Base-by-base conservation (phyloP, 148 eudicot genomes). In the Pouteria glomerata region DNA sequence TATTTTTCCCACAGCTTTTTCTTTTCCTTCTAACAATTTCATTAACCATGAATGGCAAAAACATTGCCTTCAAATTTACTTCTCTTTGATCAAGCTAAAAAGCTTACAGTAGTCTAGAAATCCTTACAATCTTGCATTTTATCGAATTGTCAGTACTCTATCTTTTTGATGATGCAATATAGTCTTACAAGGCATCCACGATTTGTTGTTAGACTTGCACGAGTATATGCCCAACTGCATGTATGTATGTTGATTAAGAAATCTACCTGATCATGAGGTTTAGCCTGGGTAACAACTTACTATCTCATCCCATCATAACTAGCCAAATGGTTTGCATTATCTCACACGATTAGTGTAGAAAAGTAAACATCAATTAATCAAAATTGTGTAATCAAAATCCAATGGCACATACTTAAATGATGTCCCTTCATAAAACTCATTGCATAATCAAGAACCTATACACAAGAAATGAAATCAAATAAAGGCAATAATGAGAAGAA, bases 221-320 rank as follows among this genome's bases (percentile, higher is more conserved):
- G n/a, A 1, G 35, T 34, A 1, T 3, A 69, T 19, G 30, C 24
- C 11, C 7, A 66, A 63, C 6, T n/a, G 21, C 1, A 26, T 44
- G 27, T 53, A 24, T 35, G 34, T 19, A 26, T 12, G 1, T 8
- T 35, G 29, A 8, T 0, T 7, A 19, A 29, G 13, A 3, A 15
- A 23, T 1, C 34, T 74, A 80, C 84, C 66, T 91, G 97, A 30
- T 91, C 89, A 55, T 91, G 95, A 11, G 97, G 97, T 29, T 91
- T 90, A 1, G 97, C 94, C 42, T 95, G 82, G 1, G 90, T 87
- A 27, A 89, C 89, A 1, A 91, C 97, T 11, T 0, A 91, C 92
- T 0, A 87, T 91, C 41, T 85, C 89, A 65, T 91, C 97, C 84
- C 86, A 87, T 95, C 97, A 91, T 57, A 91, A 33, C 18, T 92